Conservation (phyloP, 2,329 filamentous ascomycete genomes). For the Sarocladium kiliense region DNA sequence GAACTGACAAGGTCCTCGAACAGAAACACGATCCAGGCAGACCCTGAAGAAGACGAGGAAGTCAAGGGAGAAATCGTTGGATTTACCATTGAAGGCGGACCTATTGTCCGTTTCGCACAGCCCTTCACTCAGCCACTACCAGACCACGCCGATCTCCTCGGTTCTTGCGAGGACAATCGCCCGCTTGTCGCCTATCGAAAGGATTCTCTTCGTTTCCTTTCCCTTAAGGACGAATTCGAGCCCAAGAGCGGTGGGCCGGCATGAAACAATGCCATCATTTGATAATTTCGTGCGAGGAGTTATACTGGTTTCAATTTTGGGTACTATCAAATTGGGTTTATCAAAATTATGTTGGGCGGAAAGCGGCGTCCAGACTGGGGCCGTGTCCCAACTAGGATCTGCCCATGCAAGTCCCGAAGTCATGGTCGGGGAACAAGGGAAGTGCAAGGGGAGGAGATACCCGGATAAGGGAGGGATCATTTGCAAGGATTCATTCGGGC, state of each 20-base stretch:
- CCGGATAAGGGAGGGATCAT: slow-evolving; percentile 1
- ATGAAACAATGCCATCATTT: neutral
- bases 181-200: slow-evolving; percentile 35
- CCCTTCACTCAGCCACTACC: slow-evolving; percentile 24
- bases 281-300: neutral
- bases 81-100: slow-evolving; percentile 39
- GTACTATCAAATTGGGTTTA: neutral
- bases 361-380: neutral
- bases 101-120: slow-evolving; percentile 37
- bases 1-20: slow-evolving; percentile 9
- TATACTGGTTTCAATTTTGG: neutral
- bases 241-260: neutral
- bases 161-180: slow-evolving; percentile 26
- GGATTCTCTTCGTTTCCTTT: slow-evolving; percentile 27
- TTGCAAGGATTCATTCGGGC: neutral
- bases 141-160: slow-evolving; percentile 29
- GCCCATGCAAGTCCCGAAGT: neutral
- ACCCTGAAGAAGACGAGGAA: slow-evolving; percentile 27
- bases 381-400: neutral
- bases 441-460: neutral
- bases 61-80: slow-evolving; percentile 34
- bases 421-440: slow-evolving; percentile 1
- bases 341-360: neutral
- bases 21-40: slow-evolving; percentile 32
- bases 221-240: slow-evolving; percentile 7